Percentiles rank a stretch among this genome's conserved stretches.
Conservation (phyloP, 768 basidiomycete genomes). For the Tulasnella sp. region DNA sequence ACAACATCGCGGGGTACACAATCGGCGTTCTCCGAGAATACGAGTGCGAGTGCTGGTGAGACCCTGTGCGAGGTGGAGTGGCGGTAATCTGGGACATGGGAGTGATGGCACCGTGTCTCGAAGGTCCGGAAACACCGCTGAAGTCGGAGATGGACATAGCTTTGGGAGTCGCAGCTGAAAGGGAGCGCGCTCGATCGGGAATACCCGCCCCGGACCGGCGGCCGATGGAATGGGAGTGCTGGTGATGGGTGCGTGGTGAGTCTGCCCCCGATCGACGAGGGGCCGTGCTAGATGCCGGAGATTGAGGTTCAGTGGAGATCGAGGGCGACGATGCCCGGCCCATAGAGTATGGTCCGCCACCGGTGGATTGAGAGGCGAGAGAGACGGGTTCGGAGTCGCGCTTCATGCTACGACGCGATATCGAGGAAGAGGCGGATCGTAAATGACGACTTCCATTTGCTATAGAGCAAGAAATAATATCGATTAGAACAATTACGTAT, state of each 20-base stretch:
- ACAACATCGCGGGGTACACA: conserved; percentile 93
- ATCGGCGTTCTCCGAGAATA: conserved; percentile 49
- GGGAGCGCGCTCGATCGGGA: conserved; percentile 67
- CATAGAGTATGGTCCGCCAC: neutral
- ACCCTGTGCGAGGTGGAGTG: neutral
- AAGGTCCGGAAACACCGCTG: conserved; percentile 17
- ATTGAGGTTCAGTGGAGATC: conserved; percentile 3
- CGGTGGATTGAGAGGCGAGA: neutral
- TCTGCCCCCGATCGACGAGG: conserved; percentile 51
- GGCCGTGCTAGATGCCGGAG: neutral
- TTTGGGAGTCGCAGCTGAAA: conserved; percentile 46
- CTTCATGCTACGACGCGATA: conserved; percentile 3
- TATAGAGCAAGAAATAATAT: neutral
- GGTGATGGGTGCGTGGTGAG: conserved; percentile 40
- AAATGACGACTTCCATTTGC: conserved; percentile 6
- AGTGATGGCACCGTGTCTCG: conserved; percentile 25
- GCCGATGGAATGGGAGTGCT: conserved; percentile 17
- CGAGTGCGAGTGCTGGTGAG: conserved; percentile 26
- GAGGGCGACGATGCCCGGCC: neutral
- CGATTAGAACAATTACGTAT: neutral
- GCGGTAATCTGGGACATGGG: conserved; percentile 20
- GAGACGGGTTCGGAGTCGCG: conserved; percentile 1
- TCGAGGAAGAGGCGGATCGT: neutral
- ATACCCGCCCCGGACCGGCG: conserved; percentile 47
- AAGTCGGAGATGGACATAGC: conserved; percentile 37